Conservation (phyloP, 2,329 filamentous ascomycete genomes). For the Hortaea werneckii region DNA sequence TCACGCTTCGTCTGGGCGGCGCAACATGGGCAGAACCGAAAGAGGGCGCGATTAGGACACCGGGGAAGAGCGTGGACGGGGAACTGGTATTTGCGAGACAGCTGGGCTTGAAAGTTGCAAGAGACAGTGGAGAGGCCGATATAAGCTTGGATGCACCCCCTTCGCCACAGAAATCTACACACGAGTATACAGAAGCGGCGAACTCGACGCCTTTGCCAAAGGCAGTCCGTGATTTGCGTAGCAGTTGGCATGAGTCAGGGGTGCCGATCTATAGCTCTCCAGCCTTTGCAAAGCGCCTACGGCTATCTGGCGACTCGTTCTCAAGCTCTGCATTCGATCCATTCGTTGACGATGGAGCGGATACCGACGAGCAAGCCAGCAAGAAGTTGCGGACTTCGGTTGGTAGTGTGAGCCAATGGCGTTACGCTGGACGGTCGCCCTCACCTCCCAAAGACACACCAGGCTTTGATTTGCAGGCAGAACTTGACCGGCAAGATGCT, state of each 20-base stretch:
- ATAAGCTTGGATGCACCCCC: conserved; percentile 5
- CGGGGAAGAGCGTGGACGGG: conserved; percentile 47
- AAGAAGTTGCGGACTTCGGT: conserved; percentile 64
- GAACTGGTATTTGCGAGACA: conserved; percentile 42
- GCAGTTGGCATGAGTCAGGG: conserved; percentile 8
- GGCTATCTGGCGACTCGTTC: conserved; percentile 58
- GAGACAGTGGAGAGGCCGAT: conserved; percentile 8
- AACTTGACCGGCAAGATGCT: not conserved
- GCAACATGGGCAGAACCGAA: conserved; percentile 50
- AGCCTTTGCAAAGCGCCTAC: conserved; percentile 63
- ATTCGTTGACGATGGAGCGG: conserved; percentile 53
- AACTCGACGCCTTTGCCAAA: conserved; percentile 4
- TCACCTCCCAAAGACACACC: conserved; percentile 48
- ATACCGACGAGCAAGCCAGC: conserved; percentile 44
- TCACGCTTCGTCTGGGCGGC: conserved; percentile 60
- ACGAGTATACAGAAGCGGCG: not conserved
- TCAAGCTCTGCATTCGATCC: conserved; percentile 56
- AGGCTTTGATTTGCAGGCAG: not conserved
- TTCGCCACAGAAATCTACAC: not conserved
- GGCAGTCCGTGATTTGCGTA: not conserved
- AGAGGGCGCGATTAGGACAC: conserved; percentile 43
- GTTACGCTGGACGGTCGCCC: conserved; percentile 58
- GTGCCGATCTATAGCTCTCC: conserved; percentile 49
- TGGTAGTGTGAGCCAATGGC: conserved; percentile 61
- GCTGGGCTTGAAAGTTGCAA: conserved; percentile 23